Conservation (phyloP, 495 filamentous ascomycete genomes). For the Cetradonia linearis region DNA sequence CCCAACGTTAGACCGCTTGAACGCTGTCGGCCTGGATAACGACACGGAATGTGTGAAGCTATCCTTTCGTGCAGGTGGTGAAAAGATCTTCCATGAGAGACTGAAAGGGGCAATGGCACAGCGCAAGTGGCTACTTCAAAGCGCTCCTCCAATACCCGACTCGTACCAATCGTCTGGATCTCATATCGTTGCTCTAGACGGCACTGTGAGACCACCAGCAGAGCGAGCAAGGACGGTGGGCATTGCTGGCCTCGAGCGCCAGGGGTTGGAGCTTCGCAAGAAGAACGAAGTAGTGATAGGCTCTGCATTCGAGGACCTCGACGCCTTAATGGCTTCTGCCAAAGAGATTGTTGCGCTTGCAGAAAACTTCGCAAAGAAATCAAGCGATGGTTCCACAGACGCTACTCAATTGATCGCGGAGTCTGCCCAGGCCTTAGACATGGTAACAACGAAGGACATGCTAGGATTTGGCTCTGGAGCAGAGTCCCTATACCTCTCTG, state of each 20-base stretch:
- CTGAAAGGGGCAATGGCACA: conserved; percentile 81
- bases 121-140: conserved; percentile 89
- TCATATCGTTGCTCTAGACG: neutral
- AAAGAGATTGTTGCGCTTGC: conserved; percentile 92
- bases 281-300: conserved; percentile 92
- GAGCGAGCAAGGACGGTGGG: conserved; percentile 59
- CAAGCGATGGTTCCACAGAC: conserved; percentile 48
- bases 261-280: conserved; percentile 68
- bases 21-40: conserved; percentile 40
- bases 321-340: conserved; percentile 92
- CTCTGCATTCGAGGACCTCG: conserved; percentile 90
- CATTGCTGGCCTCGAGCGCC: conserved; percentile 83
- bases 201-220: conserved; percentile 21
- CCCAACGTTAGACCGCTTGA: conserved; percentile 42
- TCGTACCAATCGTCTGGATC: conserved; percentile 34
- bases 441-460: conserved; percentile 93
- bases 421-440: conserved; percentile 73
- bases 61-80: conserved; percentile 82
- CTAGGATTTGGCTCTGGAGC: conserved; percentile 43
- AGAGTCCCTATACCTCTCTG: conserved; percentile 55
- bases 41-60: conserved; percentile 72
- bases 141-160: conserved; percentile 79
- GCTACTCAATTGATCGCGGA: conserved; percentile 66
- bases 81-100: conserved; percentile 81
- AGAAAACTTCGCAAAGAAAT: conserved; percentile 68